Evolutionary conservation across 2,329 filamentous ascomycete genomes (phyloP).

Genomic region (Apiospora marii): DNA sequence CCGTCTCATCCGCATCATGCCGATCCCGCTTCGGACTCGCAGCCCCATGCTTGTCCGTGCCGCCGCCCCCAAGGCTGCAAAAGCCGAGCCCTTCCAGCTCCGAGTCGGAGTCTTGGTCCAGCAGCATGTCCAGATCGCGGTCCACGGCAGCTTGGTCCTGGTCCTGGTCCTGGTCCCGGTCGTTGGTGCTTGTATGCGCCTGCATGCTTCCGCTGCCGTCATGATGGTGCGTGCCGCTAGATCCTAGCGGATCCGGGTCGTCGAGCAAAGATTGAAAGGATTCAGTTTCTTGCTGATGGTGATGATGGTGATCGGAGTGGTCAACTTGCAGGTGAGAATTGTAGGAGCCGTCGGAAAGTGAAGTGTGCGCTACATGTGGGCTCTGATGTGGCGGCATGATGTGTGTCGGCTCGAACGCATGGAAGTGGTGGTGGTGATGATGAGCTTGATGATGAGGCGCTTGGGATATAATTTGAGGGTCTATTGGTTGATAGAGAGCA

Average conservation of each 20-base stretch:
- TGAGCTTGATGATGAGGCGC: conserved; percentile 40
- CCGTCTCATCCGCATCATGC: conserved; percentile 23
- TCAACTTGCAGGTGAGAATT: conserved; percentile 32
- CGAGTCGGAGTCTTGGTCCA: conserved; percentile 36
- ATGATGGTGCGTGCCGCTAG: conserved; percentile 31
- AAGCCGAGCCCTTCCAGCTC: conserved; percentile 35
- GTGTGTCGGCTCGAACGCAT: conserved; percentile 31
- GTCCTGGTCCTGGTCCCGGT: conserved; percentile 31
- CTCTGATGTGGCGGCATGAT: conserved; percentile 27
- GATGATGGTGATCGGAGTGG: conserved; percentile 35
- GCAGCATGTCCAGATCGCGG: conserved; percentile 42
- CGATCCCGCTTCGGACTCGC: conserved; percentile 14
- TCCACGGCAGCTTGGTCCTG: conserved; percentile 36
- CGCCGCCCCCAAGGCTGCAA: conserved; percentile 17
- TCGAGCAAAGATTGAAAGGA: conserved; percentile 62
- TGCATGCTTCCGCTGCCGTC: conserved; percentile 24
- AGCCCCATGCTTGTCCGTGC: conserved; percentile 7
- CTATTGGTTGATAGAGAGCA: conserved; percentile 62
- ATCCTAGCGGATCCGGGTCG: conserved; percentile 50
- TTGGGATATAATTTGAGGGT: conserved; percentile 65
- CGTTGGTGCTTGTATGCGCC: background rate
- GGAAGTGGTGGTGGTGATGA: conserved; percentile 45
- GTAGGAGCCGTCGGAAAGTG: conserved; percentile 32
- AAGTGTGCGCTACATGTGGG: conserved; percentile 31
- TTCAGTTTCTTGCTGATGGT: conserved; percentile 49